These are phyloP conservation scores for Dryadomyces sulphureus DNA, from an alignment of 2,329 filamentous ascomycete species.

Conservation along the genomic window DNA sequence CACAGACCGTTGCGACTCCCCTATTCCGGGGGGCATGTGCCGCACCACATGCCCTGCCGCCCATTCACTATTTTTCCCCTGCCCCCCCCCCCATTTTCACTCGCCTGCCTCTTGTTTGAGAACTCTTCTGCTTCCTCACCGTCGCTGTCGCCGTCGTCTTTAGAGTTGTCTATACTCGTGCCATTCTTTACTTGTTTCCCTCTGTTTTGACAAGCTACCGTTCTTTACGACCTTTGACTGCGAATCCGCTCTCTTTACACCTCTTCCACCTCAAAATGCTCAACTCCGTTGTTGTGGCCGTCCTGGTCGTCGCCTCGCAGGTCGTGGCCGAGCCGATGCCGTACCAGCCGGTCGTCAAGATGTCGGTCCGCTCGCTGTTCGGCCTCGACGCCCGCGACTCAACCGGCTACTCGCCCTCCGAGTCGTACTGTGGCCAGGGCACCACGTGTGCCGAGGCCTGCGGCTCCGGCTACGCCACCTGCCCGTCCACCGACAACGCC, in stretches of 20 bases:
- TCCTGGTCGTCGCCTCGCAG: slow-evolving; percentile 24
- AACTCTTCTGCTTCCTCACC: neutral
- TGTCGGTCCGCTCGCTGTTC: slow-evolving; percentile 21
- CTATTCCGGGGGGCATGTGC: neutral
- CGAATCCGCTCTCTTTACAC: neutral
- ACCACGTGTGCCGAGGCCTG: slow-evolving; percentile 40
- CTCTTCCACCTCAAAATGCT: slow-evolving; percentile 24
- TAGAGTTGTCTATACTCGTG: slow-evolving; percentile 8
- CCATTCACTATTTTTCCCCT: slow-evolving; percentile 2
- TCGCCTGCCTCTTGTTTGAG: neutral
- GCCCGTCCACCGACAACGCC: slow-evolving; percentile 30
- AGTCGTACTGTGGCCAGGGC: slow-evolving; percentile 32
- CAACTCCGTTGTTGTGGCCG: slow-evolving; percentile 24
- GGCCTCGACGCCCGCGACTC: slow-evolving; percentile 28
- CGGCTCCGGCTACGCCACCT: slow-evolving; percentile 32
- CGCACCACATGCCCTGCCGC: neutral
- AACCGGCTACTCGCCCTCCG: slow-evolving; percentile 33
- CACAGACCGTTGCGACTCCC: neutral
- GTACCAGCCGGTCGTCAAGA: slow-evolving; percentile 21
- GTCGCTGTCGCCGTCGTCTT: neutral
- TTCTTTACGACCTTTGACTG: neutral
- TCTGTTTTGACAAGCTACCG: neutral
- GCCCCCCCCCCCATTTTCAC: neutral
- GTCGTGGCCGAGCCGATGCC: slow-evolving; percentile 19
- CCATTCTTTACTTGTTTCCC: slow-evolving; percentile 5